These are phyloP conservation scores for Cryomyces minteri DNA, from an alignment of 495 filamentous ascomycete genomes.

Conservation along the genomic window DNA sequence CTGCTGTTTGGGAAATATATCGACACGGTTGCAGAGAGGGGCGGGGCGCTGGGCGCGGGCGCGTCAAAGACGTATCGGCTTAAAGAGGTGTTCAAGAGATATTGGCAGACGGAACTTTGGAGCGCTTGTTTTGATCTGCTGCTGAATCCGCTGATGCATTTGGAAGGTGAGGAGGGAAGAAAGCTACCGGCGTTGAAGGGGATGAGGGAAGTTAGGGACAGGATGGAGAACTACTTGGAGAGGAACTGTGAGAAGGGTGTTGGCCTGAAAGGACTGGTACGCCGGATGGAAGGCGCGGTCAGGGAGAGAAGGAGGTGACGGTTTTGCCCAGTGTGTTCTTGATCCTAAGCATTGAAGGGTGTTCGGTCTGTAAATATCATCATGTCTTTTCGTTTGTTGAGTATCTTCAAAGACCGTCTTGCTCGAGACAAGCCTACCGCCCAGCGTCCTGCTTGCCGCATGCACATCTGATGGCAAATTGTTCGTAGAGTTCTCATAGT, in stretches of 20 bases:
- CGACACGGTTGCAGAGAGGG: constrained; percentile 41
- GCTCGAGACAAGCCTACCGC: too few relatives aligned
- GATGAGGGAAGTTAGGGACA: constrained; percentile 44
- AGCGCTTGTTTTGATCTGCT: constrained; percentile 63
- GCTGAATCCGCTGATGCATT: constrained; percentile 53
- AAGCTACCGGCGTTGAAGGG: constrained; percentile 48
- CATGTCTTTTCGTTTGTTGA: too few relatives aligned
- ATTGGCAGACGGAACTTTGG: constrained; percentile 94
- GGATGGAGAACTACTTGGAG: constrained; percentile 76
- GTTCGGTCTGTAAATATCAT: too few relatives aligned
- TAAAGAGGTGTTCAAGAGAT: constrained; percentile 64
- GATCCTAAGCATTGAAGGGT: not conserved
- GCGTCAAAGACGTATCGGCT: constrained; percentile 49
- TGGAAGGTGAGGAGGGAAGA: constrained; percentile 37
- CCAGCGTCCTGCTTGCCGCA: too few relatives aligned
- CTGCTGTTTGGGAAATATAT: constrained; percentile 91
- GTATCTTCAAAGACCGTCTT: too few relatives aligned
- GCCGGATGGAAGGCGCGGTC: constrained; percentile 49
- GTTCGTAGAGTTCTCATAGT: too few relatives aligned
- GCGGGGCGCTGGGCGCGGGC: constrained; percentile 20
- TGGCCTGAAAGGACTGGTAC: constrained; percentile 38
- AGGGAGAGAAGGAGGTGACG: constrained; percentile 34
- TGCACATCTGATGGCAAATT: too few relatives aligned
- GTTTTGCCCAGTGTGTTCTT: not conserved
- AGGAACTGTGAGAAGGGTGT: constrained; percentile 64